Evolutionary conservation across 2,329 filamentous ascomycete species (phyloP), one percentile per base, ranked within the genome.

Genomic region (Akanthomyces lecanii): DNA sequence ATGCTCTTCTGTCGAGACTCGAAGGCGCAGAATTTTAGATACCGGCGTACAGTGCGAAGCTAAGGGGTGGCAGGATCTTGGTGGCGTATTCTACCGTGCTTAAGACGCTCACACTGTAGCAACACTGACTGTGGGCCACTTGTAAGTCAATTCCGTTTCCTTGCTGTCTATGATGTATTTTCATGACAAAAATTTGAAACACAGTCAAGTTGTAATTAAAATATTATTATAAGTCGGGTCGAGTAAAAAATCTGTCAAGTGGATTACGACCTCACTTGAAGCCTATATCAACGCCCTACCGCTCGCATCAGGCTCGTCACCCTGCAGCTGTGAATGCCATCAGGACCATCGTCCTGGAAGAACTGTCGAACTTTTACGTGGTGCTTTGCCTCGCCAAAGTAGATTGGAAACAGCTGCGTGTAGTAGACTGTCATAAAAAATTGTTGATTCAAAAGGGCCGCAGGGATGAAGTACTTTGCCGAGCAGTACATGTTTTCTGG

Each of bases 11-110:
- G 16, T 21, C 1, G 21, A 48, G 4, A 5, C 40, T 44, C 30
- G 23, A 5, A 25, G 14, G 23, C 33, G 60, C 30, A 62, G 60
- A 62, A 62, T 62, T 62, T 62, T 62, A 56, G 51, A 6, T 42
- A n/a, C 0, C 18, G 36, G 1, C 18, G 44, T 56, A 62, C 60
- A 62, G 60, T 62, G 60, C 52, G 60, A 62, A 56, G 44, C 50
- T 50, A 62, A 38, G 36, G 1, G 2, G 18, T 8, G 12, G 3
- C 11, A 14, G 44, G 42, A 30, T 28, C 53, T 50, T 1, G 14
- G 21, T 7, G 23, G 33, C 18, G 51, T 10, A 23, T 2, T 2
- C 8, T 16, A 62, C 60, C 42, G 52, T 62, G 60, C n/a, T 7
- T 0, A 30, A 0, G 18, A 0, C 2, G 3, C 6, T 4, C 11